Base-by-base conservation (phyloP, 805 yeast genomes). In the Candida xyloterini region DNA sequence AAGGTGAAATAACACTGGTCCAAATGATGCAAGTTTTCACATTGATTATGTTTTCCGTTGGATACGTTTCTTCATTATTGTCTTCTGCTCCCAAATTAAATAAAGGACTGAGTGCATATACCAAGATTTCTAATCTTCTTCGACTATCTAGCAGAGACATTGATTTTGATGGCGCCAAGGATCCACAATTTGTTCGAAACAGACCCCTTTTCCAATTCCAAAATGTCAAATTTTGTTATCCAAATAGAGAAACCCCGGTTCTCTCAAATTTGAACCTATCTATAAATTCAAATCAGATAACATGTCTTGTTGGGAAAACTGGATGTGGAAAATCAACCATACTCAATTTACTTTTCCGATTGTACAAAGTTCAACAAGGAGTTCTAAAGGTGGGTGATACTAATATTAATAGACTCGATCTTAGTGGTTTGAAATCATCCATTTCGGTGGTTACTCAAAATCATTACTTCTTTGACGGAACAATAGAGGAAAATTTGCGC, bases 281-380 rank as follows among this genome's bases (percentile, higher is more conserved):
- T 0, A 56, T 90, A 2, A 21, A 52, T 0, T 51, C 63, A 9
- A 74, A 76, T 14, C 76, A 78, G 40, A 66, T 75, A 0, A 66
- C 84, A 15, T 93, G 86, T 0, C 60, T 93, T 1, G 76, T 81
- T 3, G 99, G 99, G 0, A 78, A 75, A 25, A 86, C 97, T 2
- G 99, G 99, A 0, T 74, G 83, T 10, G 99, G 99, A 0, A 93
- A 93, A 60, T 84, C 96, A 0, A 88, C 98, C 0, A 46, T 91
- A 1, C 62, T 78, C 0, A 66, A 71, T 1, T 50, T 90, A 10
- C 47, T 90, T 0, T 60, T 79, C 1, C 66, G 82, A 35, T 59
- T 90, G 1, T 78, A 78, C 44, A 38, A 44, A 8, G 57, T 57
- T 1, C 63, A 70, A 2, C 48, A 61, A 3, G 47, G 61, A 0